Evolutionary conservation across 208 protist genomes (phyloP).

Genomic region (Leishmania braziliensis): DNA sequence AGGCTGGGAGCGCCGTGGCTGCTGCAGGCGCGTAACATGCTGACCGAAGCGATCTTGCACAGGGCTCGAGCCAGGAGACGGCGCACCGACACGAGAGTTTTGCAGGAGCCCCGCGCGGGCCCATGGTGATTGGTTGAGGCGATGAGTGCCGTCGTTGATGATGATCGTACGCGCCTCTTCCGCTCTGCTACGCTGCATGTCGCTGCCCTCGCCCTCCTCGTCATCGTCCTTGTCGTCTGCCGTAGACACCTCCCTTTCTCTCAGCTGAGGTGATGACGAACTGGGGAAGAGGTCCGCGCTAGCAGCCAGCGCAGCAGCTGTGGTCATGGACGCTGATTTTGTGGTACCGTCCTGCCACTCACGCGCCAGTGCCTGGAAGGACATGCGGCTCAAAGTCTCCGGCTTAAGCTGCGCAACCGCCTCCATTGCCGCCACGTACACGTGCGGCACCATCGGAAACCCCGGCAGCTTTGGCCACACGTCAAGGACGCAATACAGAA

Average conservation of each 20-base stretch:
- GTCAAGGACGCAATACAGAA: slow-evolving; percentile 47
- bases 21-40: background rate
- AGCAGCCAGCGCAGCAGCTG: background rate
- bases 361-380: slow-evolving; percentile 9
- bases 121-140: background rate
- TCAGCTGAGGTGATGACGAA: background rate
- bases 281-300: background rate
- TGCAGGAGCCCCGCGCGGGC: background rate
- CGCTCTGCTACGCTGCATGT: background rate
- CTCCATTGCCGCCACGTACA: slow-evolving; percentile 36
- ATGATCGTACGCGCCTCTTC: background rate
- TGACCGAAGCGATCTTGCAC: background rate
- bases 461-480: slow-evolving; percentile 38
- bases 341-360: background rate
- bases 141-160: background rate
- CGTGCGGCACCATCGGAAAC: slow-evolving; percentile 36
- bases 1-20: background rate
- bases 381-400: slow-evolving; percentile 27
- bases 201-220: background rate
- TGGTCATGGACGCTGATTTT: background rate
- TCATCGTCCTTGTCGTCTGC: background rate
- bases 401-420: slow-evolving; percentile 32
- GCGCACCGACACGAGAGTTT: background rate
- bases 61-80: background rate
- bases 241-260: background rate